Percentiles rank a stretch among this genome's conserved stretches.
Evolutionary conservation across 1,284 basidiomycete species (phyloP).

Genomic region (Cutaneotrichosporon cyanovorans): DNA sequence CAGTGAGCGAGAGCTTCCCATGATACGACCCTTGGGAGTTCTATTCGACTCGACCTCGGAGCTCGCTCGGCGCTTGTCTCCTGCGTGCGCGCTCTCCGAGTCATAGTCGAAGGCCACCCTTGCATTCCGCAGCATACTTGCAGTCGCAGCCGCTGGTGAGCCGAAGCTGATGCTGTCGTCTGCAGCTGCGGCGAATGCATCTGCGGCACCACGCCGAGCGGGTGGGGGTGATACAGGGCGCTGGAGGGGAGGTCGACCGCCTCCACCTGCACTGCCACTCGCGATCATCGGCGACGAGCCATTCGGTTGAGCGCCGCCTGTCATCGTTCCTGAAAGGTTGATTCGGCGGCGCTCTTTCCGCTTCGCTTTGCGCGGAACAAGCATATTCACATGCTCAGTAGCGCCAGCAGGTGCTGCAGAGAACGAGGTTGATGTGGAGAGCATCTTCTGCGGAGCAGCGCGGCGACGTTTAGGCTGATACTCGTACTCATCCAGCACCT

Average conservation of each 20-base stretch:
- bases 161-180: constrained; percentile 29
- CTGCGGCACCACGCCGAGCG: constrained; percentile 6
- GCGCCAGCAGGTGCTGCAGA: constrained; percentile 3
- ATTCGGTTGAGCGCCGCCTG: constrained; percentile 3
- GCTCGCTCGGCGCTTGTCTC: constrained; percentile 30
- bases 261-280: not conserved
- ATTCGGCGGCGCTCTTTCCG: constrained; percentile 12
- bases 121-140: constrained; percentile 32
- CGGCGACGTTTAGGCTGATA: constrained; percentile 47
- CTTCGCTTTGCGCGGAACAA: constrained; percentile 18
- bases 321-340: constrained; percentile 11
- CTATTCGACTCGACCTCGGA: constrained; percentile 11
- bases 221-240: not conserved
- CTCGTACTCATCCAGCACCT: constrained; percentile 70
- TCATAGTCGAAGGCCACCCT: constrained; percentile 21
- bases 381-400: constrained; percentile 17
- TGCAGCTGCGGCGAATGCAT: constrained; percentile 28
- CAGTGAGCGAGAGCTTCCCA: constrained; percentile 16
- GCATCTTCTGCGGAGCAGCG: constrained; percentile 7
- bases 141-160: constrained; percentile 20
- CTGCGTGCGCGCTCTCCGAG: constrained; percentile 11
- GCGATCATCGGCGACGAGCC: not conserved
- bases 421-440: constrained; percentile 20
- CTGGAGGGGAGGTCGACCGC: not conserved
- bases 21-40: constrained; percentile 19